phyloP scores from a whole-genome alignment of 202 grass and related monocot genomes.

The Tripidium arundinaceum region DNA sequence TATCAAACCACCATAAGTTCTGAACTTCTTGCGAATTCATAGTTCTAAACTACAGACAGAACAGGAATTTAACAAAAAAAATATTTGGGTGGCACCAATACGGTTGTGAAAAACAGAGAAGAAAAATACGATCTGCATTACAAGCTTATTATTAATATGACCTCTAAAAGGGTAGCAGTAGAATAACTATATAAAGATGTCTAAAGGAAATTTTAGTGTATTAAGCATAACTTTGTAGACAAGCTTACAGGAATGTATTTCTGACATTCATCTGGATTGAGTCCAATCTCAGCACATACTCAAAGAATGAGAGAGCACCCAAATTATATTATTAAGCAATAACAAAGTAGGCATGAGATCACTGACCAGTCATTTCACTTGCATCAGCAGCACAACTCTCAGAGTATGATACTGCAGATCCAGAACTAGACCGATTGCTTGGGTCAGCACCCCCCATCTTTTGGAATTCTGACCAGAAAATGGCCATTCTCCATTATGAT shows the following conservation, averaged over 20 bases:
- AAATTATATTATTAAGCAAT: constrained; percentile 13
- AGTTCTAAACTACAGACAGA: constrained; percentile 2
- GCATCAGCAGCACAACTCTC: constrained; percentile 78
- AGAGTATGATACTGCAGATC: constrained; percentile 82
- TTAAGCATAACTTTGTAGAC: constrained; percentile 6
- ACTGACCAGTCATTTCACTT: constrained; percentile 75
- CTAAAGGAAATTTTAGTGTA: background rate
- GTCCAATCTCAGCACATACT: background rate
- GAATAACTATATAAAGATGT: constrained; percentile 16
- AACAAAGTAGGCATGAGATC: constrained; percentile 24
- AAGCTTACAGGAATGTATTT: constrained; percentile 19
- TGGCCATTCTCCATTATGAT: constrained; percentile 47
- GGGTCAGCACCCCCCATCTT: constrained; percentile 60
- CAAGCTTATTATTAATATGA: background rate
- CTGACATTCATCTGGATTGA: background rate
- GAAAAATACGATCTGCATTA: constrained; percentile 12
- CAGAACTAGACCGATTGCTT: constrained; percentile 78
- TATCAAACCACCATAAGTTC: constrained; percentile 22
- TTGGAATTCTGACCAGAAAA: constrained; percentile 82
- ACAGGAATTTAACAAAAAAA: constrained; percentile 7
- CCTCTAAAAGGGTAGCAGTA: background rate
- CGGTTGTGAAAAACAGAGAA: constrained; percentile 4
- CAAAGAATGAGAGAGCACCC: constrained; percentile 5
- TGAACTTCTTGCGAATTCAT: constrained; percentile 3
- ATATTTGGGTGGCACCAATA: background rate